Conservation (phyloP, 768 basidiomycete species). For the Dacryopinax primogenitus region DNA sequence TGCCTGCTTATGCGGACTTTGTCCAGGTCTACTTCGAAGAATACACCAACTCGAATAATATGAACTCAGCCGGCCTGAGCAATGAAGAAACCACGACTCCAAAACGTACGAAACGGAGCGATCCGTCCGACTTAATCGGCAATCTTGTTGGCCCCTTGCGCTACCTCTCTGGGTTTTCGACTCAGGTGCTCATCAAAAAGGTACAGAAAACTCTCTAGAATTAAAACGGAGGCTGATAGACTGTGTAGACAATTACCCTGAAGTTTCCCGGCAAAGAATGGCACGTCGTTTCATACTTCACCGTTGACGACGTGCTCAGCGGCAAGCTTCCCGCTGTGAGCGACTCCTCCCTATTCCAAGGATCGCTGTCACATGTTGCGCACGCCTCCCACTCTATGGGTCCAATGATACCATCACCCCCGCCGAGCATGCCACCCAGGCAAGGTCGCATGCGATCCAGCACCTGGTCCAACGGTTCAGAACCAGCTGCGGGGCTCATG, state of each 20-base stretch:
- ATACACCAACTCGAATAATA: neutral
- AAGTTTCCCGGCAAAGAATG: slow-evolving; percentile 3
- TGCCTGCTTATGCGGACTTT: neutral
- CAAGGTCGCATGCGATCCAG: neutral
- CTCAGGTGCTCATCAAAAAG: slow-evolving; percentile 1
- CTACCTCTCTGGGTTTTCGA: neutral
- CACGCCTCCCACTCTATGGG: neutral
- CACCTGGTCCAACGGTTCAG: neutral
- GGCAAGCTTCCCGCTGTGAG: neutral
- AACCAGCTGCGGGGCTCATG: neutral
- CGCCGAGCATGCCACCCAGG: neutral
- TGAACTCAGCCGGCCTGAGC: neutral
- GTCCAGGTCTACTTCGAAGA: slow-evolving; percentile 2
- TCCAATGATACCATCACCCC: neutral
- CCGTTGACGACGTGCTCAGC: neutral
- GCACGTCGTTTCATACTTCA: slow-evolving; percentile 4
- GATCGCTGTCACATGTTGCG: neutral
- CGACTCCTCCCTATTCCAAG: neutral
- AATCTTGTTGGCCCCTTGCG: neutral
- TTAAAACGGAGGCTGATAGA: neutral
- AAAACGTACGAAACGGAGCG: neutral
- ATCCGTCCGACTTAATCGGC: neutral
- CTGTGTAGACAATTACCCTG: neutral
- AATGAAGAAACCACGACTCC: neutral
- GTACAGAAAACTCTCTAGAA: neutral